Evolutionary conservation across 2,329 filamentous ascomycete species (phyloP).

Genomic region (Aspergillus pseudonomiae): DNA sequence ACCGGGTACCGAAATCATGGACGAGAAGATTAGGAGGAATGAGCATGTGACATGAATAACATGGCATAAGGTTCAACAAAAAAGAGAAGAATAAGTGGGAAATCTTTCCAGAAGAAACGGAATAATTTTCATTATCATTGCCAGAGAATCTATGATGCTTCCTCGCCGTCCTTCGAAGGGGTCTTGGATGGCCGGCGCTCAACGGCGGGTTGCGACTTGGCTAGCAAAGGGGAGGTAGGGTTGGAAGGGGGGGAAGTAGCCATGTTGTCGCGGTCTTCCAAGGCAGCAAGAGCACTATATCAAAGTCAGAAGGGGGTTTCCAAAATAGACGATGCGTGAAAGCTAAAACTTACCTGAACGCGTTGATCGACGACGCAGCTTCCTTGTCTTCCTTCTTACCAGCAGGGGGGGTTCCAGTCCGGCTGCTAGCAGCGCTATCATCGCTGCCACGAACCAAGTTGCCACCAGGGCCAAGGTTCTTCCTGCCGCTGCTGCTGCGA

Average conservation of each 20-base stretch:
- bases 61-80: slow-evolving; percentile 20
- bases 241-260: slow-evolving; percentile 53
- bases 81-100: slow-evolving; percentile 21
- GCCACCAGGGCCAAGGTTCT: slow-evolving; percentile 71
- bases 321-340: neutral
- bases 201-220: slow-evolving; percentile 50
- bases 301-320: slow-evolving; percentile 15
- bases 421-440: slow-evolving; percentile 84
- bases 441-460: slow-evolving; percentile 74
- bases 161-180: slow-evolving; percentile 45
- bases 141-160: slow-evolving; percentile 44
- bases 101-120: slow-evolving; percentile 40
- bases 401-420: slow-evolving; percentile 82
- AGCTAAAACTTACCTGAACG: slow-evolving; percentile 79
- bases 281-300: slow-evolving; percentile 49
- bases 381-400: slow-evolving; percentile 64
- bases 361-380: slow-evolving; percentile 75
- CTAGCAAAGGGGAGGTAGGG: slow-evolving; percentile 50
- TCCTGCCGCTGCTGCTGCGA: slow-evolving; percentile 86
- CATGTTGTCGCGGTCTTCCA: slow-evolving; percentile 51
- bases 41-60: slow-evolving; percentile 20
- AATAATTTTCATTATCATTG: slow-evolving; percentile 43
- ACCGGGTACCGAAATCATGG: slow-evolving; percentile 24
- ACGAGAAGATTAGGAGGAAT: slow-evolving; percentile 28
- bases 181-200: slow-evolving; percentile 49